Evolutionary conservation across 768 basidiomycete genomes (phyloP).

Genomic region (Calocera viscosa): DNA sequence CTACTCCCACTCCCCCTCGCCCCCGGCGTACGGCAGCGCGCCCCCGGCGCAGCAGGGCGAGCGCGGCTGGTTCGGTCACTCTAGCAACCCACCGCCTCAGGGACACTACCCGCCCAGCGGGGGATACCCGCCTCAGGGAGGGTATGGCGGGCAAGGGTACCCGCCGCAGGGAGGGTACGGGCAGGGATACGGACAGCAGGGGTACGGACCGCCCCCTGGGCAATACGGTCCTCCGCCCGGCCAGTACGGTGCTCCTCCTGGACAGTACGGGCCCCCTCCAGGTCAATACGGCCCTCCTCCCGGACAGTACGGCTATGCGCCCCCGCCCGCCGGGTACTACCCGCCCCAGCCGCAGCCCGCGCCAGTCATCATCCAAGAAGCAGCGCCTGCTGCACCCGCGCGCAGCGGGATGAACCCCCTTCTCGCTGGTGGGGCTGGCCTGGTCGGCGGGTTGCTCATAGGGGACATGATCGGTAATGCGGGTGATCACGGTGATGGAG

Average conservation of each 20-base stretch:
- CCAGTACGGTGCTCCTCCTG: not conserved
- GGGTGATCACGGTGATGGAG: not conserved
- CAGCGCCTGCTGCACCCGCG: not conserved
- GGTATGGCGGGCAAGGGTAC: not conserved
- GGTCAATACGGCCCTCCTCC: not conserved
- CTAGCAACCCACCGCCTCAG: not conserved
- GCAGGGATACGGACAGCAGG: not conserved
- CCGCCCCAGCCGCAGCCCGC: not conserved
- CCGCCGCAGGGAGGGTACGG: not conserved
- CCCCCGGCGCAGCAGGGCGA: not conserved
- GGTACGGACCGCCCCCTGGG: not conserved
- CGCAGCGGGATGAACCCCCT: conserved; percentile 2
- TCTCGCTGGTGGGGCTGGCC: not conserved
- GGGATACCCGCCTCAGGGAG: not conserved
- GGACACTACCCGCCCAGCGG: not conserved
- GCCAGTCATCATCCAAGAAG: not conserved
- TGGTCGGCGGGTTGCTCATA: not conserved
- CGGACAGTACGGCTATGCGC: not conserved
- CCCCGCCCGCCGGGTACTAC: not conserved
- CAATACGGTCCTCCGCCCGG: not conserved
- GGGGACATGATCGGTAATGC: not conserved
- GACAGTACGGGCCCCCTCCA: not conserved
- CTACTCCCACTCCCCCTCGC: not conserved
- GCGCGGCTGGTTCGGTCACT: not conserved
- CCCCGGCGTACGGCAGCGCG: not conserved